Evolutionary conservation across 2,329 filamentous ascomycete genomes (phyloP).

Genomic region (Colletotrichum sp.): DNA sequence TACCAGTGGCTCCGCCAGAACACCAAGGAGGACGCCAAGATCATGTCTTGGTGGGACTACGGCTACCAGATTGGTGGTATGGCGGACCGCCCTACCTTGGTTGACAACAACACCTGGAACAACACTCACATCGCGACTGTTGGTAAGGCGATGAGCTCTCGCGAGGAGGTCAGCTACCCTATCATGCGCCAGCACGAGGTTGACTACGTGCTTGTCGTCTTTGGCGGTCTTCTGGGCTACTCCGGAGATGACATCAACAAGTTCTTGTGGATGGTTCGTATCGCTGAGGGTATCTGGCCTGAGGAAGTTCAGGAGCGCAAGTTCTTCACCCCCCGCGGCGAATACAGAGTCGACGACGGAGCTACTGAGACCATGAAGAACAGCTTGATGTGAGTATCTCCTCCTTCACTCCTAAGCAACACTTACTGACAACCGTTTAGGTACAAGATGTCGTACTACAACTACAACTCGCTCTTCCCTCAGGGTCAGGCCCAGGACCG

Average conservation of each 20-base stretch:
- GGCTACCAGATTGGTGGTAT: conserved; percentile 99
- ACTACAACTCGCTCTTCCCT: conserved; percentile 91
- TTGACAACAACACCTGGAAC: conserved; percentile 99
- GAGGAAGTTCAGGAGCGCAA: conserved; percentile 97
- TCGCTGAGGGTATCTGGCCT: conserved; percentile 99
- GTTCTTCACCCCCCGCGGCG: conserved; percentile 92
- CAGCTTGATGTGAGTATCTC: conserved; percentile 85
- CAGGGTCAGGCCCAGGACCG: conserved; percentile 88
- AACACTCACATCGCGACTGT: conserved; percentile 99
- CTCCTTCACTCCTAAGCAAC: background rate
- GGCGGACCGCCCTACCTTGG: conserved; percentile 94
- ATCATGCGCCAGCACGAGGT: conserved; percentile 99
- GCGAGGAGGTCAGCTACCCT: conserved; percentile 97
- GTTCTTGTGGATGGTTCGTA: conserved; percentile 99
- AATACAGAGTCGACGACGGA: conserved; percentile 92
- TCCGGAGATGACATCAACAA: conserved; percentile 99
- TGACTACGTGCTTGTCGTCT: conserved; percentile 97
- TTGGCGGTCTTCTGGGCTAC: conserved; percentile 94
- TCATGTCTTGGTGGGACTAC: conserved; percentile 99
- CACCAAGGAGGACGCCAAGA: conserved; percentile 91
- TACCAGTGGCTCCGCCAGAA: conserved; percentile 99
- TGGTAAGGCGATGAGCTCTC: conserved; percentile 97
- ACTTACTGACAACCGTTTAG: conserved; percentile 51
- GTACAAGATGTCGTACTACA: conserved; percentile 99
- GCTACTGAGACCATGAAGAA: conserved; percentile 98